These are phyloP conservation scores for Bryoglossum gracile DNA, from an alignment of 495 filamentous ascomycete species.

Conservation along the genomic window DNA sequence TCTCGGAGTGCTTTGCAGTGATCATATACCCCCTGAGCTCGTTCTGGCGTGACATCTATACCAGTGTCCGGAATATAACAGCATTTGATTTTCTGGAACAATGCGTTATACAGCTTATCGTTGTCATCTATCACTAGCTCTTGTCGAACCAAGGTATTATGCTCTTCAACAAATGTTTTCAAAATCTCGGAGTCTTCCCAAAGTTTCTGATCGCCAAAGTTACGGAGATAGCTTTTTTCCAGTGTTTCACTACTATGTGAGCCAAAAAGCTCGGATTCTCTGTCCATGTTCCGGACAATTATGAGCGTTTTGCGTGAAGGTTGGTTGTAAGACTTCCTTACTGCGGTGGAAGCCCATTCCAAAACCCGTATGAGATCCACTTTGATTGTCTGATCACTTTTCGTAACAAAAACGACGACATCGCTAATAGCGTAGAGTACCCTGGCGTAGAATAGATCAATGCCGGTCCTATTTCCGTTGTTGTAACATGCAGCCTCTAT, in stretches of 20 bases:
- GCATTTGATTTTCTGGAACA: neutral
- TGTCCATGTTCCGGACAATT: neutral
- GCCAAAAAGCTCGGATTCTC: neutral
- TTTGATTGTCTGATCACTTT: conserved; percentile 3
- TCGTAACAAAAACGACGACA: conserved; percentile 35
- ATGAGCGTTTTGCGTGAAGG: neutral
- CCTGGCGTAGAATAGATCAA: conserved; percentile 42
- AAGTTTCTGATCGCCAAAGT: neutral
- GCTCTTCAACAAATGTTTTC: neutral
- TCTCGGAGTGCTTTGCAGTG: neutral
- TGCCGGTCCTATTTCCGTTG: neutral
- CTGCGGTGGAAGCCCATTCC: neutral
- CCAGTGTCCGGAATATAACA: neutral
- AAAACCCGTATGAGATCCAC: neutral
- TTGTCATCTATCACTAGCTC: neutral
- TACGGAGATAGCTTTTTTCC: neutral
- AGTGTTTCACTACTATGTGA: neutral
- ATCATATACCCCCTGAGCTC: neutral
- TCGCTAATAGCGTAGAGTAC: conserved; percentile 48
- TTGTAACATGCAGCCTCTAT: neutral
- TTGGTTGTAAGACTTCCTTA: neutral
- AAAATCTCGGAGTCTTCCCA: neutral
- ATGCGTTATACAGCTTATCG: neutral
- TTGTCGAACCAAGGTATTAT: neutral
- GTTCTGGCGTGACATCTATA: neutral